phyloP scores from a whole-genome alignment of 352 stramenopile genomes.

The Pythium phragmitis region DNA sequence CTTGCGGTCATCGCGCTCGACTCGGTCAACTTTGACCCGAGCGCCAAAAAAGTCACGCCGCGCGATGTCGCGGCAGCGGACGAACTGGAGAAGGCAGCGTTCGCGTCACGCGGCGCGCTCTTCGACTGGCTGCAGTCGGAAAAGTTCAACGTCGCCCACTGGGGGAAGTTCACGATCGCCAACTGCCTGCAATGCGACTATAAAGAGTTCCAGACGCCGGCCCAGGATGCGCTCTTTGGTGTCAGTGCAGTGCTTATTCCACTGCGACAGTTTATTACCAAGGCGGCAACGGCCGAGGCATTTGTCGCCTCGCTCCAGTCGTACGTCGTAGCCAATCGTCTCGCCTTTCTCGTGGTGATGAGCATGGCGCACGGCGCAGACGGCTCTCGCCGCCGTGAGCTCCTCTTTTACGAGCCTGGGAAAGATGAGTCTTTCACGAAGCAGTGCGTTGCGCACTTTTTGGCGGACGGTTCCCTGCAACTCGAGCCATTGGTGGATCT shows the following conservation, averaged over 20 bases:
- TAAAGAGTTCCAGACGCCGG: conserved; percentile 62
- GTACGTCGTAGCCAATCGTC: conserved; percentile 45
- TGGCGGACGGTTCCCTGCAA: conserved; percentile 39
- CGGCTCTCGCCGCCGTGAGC: conserved; percentile 44
- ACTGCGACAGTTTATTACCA: conserved; percentile 47
- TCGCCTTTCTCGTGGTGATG: conserved; percentile 74
- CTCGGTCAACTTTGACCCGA: conserved; percentile 74
- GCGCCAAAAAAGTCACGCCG: conserved; percentile 74
- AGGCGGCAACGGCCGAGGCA: conserved; percentile 31
- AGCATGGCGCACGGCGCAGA: conserved; percentile 51
- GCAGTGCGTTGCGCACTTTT: conserved; percentile 42
- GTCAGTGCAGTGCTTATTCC: conserved; percentile 67
- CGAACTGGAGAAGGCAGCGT: conserved; percentile 43
- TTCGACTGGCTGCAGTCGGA: conserved; percentile 70
- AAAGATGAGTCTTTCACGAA: conserved; percentile 20
- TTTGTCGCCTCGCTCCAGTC: conserved; percentile 33
- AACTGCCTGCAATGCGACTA: conserved; percentile 81
- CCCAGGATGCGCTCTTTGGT: conserved; percentile 35
- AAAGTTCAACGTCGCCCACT: conserved; percentile 67
- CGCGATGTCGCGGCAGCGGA: conserved; percentile 45
- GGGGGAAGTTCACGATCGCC: conserved; percentile 52
- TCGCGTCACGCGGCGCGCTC: conserved; percentile 41
- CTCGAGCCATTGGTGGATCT: conserved; percentile 37
- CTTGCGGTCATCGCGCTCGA: conserved; percentile 79
- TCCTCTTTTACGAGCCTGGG: conserved; percentile 58